A percentile compares a stretch with the other conserved stretches of the same genome.
Conservation (phyloP, 768 basidiomycete genomes). For the Serendipita sp. region DNA sequence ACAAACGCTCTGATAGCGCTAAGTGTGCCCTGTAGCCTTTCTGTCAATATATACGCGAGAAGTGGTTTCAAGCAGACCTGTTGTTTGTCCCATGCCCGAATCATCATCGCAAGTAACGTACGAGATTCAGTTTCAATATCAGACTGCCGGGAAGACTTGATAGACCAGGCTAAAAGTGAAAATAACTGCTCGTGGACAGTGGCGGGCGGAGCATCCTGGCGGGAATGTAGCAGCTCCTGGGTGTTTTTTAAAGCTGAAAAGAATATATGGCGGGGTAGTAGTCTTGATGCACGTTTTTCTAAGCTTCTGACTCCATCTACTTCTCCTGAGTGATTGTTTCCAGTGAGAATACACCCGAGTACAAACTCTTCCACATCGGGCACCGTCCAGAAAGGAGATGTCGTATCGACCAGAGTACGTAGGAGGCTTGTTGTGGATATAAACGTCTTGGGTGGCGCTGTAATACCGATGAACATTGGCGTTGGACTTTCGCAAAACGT, state of each 20-base stretch:
- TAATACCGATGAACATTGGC: conserved; percentile 6
- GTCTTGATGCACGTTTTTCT: too few species aligned
- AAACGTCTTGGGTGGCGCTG: conserved; percentile 6
- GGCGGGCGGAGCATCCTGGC: too few species aligned
- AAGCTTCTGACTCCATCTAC: too few species aligned
- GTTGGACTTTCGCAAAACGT: conserved; percentile 7
- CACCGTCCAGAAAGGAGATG: neutral
- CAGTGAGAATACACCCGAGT: neutral
- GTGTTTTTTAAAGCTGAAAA: too few species aligned
- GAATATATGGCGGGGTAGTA: too few species aligned
- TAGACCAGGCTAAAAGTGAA: too few species aligned
- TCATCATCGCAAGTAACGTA: neutral
- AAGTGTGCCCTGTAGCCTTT: neutral
- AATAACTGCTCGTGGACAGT: too few species aligned
- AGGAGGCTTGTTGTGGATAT: neutral
- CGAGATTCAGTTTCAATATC: too few species aligned
- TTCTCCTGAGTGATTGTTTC: too few species aligned
- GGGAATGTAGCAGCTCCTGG: too few species aligned
- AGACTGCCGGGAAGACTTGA: too few species aligned
- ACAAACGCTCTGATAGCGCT: conserved; percentile 57
- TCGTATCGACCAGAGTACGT: neutral
- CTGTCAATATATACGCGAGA: neutral
- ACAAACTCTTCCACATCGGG: neutral
- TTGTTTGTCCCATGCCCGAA: neutral
- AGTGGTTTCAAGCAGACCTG: neutral